These are phyloP conservation scores for Pseudozyma sp. DNA, from an alignment of 1,284 basidiomycete species.

Conservation along the genomic window DNA sequence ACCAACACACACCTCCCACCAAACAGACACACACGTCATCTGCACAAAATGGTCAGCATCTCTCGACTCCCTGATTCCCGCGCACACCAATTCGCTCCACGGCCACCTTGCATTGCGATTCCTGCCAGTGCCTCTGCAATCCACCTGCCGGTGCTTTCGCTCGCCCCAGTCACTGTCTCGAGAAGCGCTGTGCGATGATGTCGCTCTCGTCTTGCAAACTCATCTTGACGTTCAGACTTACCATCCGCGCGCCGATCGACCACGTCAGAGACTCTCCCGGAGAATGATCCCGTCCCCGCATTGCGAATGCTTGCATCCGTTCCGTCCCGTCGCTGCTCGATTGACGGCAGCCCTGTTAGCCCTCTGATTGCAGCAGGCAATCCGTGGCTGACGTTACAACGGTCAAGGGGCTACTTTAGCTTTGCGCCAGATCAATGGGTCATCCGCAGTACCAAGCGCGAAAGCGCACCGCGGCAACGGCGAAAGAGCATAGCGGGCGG, in stretches of 20 bases:
- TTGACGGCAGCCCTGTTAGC: too few relatives aligned
- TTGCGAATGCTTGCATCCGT: too few relatives aligned
- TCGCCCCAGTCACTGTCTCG: background rate
- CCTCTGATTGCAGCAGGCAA: too few relatives aligned
- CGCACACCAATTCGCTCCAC: slow-evolving; percentile 5
- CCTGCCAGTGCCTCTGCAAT: slow-evolving; percentile 1
- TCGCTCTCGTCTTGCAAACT: too few relatives aligned
- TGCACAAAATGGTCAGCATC: slow-evolving; percentile 42
- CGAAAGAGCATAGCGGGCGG: background rate
- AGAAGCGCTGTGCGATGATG: background rate
- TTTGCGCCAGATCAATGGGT: background rate
- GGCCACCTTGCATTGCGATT: slow-evolving; percentile 15
- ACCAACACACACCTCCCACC: background rate
- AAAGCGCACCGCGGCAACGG: background rate
- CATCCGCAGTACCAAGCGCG: background rate
- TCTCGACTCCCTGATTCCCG: slow-evolving; percentile 13
- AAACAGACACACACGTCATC: background rate
- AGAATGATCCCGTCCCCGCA: too few relatives aligned
- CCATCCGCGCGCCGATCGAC: too few relatives aligned
- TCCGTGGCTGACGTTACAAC: too few relatives aligned
- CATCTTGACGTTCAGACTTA: too few relatives aligned
- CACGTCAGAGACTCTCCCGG: too few relatives aligned
- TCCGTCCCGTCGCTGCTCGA: too few relatives aligned
- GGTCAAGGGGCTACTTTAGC: too few relatives aligned
- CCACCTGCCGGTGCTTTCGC: background rate